Evolutionary conservation across 768 basidiomycete genomes (phyloP), one percentile per base, ranked within the genome.

Genomic region (Pleurotus platypus): DNA sequence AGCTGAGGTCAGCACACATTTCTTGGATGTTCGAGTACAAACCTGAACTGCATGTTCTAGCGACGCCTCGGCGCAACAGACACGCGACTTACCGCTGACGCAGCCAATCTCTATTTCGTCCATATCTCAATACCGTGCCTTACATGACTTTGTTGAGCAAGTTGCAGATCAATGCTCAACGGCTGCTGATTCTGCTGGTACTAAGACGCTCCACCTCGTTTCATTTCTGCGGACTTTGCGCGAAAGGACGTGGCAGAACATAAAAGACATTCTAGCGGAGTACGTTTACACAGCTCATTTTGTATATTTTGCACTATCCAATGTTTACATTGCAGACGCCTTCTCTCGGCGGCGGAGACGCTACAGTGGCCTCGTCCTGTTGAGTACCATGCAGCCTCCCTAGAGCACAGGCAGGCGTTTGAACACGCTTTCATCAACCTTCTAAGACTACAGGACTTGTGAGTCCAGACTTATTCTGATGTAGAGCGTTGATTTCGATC

Each of bases 301-400:
- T 38, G 57, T 38, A 5, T 50, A 16, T 24, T 13, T 39, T 4
- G 58, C 15, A 24, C 39, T 5, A 40, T 11, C 58, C 42, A n/a
- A 42, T 24, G 26, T 6, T 35, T 4, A 35, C 30, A 35, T 35
- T 54, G 3, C 60, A 96, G 94, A 16, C 69, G 77, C 4, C 74
- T 98, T 20, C 71, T 85, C 18, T 69, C 74, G 24, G 79, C 83
- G 12, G 79, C 90, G 1, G 94, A 95, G 69, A 78, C 75, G 46
- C 69, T 98, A 22, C 80, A 84, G n/a, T 98, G 96, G 96, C 96
- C 96, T 2, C 77, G 78, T 61, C 75, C 81, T 15, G 80, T 94
- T 0, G 80, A 92, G 62, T 93, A 90, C 64, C 66, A 74, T 18
- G 60, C 78, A 0, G 76, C 79, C 5, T 64, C 78, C 4, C 61